Evolutionary conservation across 225 moss, liverwort and hornwort species (phyloP), one percentile per base, ranked within the genome.

Genomic region (Physcomitrium patens): DNA sequence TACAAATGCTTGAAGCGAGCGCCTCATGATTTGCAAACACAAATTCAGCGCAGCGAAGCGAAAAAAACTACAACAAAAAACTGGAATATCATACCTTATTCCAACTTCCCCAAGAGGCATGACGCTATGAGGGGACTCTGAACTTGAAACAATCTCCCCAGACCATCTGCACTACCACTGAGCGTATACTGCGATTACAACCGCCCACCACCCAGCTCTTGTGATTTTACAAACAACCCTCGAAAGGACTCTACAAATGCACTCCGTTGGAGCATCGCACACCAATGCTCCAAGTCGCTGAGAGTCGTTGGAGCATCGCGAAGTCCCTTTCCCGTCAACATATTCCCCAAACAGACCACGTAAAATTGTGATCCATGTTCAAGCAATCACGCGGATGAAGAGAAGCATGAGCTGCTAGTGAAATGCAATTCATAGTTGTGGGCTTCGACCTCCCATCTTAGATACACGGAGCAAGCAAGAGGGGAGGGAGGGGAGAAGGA

Each of bases 31-130:
- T 31, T 62, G 31, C 8, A 46, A 68, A 8, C 37, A 62, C 68
- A 47, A 44, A 55, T 11, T 60, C 52, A 63, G 46, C 12, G 54
- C 19, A 5, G 14, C 54, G 19, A 55, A 55, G 19, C 17, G 7
- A 6, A 17, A 55, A 17, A 17, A 55, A 18, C 0, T 12, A 59
- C 61, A 20, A 31, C 12, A 52, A 3, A 57, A 59, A 62, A 46
- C 8, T 17, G 22, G 45, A n/a, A 13, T 23, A 19, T 28, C 47
- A 66, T 20, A 70, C 58, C 42, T 69, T 48, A 17, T 65, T 70
- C 16, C 59, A 53, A 76, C 51, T 80, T 42, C 19, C 57, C 72
- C 59, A 72, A 66, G 28, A 53, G 31, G 52, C 67, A 73, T 53
- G 60, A 53, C 28, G 60, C 28, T 56, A 71, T 65, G 56, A 9